phyloP scores from a whole-genome alignment of 2,329 filamentous ascomycete genomes.

The Tetracladium maxilliforme region DNA sequence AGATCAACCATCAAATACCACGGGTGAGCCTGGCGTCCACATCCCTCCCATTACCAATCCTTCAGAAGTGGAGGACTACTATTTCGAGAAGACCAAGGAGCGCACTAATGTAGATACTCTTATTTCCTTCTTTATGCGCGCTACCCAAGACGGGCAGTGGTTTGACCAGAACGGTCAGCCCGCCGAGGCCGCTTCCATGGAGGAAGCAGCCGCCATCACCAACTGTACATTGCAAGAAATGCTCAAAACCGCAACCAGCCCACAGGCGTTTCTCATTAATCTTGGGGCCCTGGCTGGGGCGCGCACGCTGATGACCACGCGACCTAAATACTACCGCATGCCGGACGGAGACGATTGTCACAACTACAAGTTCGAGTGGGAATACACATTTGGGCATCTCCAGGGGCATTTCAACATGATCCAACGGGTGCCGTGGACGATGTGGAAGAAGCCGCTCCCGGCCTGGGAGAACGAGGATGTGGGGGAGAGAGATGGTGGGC shows the following conservation, averaged over 20 bases:
- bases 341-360: constrained; percentile 24
- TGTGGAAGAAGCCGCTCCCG: constrained; percentile 5
- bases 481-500: constrained; percentile 5
- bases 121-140: constrained; percentile 36
- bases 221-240: constrained; percentile 37
- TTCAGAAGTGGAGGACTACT: too few relatives aligned
- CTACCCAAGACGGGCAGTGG: constrained; percentile 35
- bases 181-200: constrained; percentile 26
- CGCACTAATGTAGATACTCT: constrained; percentile 40
- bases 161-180: constrained; percentile 27
- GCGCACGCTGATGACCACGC: constrained; percentile 29
- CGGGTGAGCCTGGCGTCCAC: too few relatives aligned
- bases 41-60: too few relatives aligned
- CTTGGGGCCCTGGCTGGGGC: constrained; percentile 41
- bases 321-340: constrained; percentile 26
- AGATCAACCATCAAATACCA: too few relatives aligned
- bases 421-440: constrained; percentile 22
- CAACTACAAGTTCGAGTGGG: constrained; percentile 37
- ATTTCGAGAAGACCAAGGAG: too few relatives aligned
- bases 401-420: constrained; percentile 36
- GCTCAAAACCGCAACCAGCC: constrained; percentile 30
- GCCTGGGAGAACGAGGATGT: constrained; percentile 9
- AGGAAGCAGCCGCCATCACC: constrained; percentile 38
- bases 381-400: constrained; percentile 37
- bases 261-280: constrained; percentile 43